These are phyloP conservation scores for Kwoniella dendrophila DNA, from an alignment of 768 basidiomycete species.

Conservation along the genomic window DNA sequence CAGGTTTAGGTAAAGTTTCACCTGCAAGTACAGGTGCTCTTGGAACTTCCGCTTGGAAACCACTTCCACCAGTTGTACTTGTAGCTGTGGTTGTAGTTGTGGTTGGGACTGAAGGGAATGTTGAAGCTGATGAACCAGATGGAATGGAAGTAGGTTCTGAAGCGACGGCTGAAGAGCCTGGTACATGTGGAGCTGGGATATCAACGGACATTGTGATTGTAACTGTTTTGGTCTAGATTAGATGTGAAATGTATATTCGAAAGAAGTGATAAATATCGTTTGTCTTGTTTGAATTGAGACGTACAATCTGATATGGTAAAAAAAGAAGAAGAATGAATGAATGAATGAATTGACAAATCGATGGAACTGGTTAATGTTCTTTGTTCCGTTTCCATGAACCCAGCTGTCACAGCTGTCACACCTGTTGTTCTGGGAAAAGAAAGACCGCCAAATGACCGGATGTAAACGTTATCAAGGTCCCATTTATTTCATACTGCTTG, in stretches of 20 bases:
- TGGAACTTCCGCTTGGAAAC: slow-evolving; percentile 8
- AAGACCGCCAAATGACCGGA: too few species aligned
- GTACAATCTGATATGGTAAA: background rate
- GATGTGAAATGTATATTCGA: too few species aligned
- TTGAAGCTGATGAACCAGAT: background rate
- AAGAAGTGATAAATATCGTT: background rate
- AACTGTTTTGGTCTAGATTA: background rate
- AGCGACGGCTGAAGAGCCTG: background rate
- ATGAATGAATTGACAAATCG: background rate
- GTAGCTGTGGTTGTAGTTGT: background rate
- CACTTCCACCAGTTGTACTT: too few species aligned
- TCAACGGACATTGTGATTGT: slow-evolving; percentile 11
- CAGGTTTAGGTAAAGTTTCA: slow-evolving; percentile 21
- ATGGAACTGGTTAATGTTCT: background rate
- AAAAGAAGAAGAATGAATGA: background rate
- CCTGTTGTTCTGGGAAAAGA: too few species aligned
- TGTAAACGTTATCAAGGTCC: too few species aligned
- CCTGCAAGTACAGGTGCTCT: background rate
- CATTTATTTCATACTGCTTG: too few species aligned
- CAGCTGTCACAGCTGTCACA: too few species aligned
- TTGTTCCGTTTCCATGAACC: background rate
- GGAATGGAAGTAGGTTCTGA: too few species aligned
- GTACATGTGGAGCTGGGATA: slow-evolving; percentile 13
- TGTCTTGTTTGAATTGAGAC: background rate
- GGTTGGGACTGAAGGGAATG: background rate